Conservation (phyloP, 495 filamentous ascomycete genomes). For the Neurospora hispaniola region DNA sequence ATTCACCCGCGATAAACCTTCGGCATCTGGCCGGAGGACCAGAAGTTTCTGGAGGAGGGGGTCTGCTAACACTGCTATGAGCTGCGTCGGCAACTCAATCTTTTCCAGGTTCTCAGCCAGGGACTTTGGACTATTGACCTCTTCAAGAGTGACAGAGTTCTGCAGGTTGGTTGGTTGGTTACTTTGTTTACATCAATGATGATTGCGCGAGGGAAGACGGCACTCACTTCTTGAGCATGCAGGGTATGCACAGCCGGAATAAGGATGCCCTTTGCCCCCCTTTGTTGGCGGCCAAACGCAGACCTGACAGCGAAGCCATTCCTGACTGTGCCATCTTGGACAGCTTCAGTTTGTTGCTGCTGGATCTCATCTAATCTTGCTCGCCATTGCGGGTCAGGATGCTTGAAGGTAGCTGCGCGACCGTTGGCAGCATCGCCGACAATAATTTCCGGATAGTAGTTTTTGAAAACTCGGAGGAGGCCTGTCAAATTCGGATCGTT, state of each 20-base stretch:
- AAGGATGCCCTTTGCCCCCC: conserved; percentile 27
- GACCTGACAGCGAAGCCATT: conserved; percentile 45
- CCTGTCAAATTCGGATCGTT: conserved; percentile 66
- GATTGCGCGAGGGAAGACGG: conserved; percentile 7
- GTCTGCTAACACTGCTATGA: conserved; percentile 66
- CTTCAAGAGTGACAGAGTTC: conserved; percentile 62
- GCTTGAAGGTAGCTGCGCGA: conserved; percentile 48
- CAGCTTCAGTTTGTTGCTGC: conserved; percentile 41
- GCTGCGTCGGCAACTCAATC: conserved; percentile 71
- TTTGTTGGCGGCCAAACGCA: conserved; percentile 35
- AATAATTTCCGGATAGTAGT: conserved; percentile 84
- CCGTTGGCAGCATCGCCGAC: conserved; percentile 51
- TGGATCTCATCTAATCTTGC: conserved; percentile 56
- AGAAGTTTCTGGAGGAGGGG: conserved; percentile 70
- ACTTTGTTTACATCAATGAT: neutral
- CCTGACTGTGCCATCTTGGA: conserved; percentile 18
- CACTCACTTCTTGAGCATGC: conserved; percentile 51
- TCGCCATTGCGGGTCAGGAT: conserved; percentile 72
- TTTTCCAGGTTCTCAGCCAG: conserved; percentile 69
- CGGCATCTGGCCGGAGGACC: conserved; percentile 49
- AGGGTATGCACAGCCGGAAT: conserved; percentile 68
- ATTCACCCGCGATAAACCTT: conserved; percentile 45
- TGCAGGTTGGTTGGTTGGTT: conserved; percentile 12
- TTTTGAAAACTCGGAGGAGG: conserved; percentile 77
- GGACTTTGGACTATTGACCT: conserved; percentile 59